These are phyloP conservation scores for Cubamyces lactineus DNA, from an alignment of 768 basidiomycete species.

Conservation along the genomic window DNA sequence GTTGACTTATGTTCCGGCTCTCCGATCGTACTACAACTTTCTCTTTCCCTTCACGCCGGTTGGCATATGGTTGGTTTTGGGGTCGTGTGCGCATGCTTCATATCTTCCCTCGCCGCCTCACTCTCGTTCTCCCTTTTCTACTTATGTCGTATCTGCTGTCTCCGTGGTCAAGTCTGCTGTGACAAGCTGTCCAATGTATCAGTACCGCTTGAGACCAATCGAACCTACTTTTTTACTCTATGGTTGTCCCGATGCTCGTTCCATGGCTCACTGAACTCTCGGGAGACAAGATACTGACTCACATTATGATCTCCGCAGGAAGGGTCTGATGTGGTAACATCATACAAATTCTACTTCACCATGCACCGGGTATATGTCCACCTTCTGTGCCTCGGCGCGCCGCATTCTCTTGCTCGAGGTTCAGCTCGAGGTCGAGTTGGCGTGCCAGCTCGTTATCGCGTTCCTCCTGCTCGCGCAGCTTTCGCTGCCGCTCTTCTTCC, in stretches of 20 bases:
- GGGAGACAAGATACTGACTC: background rate
- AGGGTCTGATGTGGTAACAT: too few species aligned
- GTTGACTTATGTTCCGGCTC: conserved; percentile 19
- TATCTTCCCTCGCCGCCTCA: background rate
- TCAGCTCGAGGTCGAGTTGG: conserved; percentile 58
- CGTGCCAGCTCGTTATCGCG: conserved; percentile 49
- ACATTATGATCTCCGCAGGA: background rate
- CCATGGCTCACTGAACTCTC: background rate
- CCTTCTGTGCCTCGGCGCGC: background rate
- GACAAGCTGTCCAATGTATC: conserved; percentile 26
- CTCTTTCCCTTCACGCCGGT: conserved; percentile 1
- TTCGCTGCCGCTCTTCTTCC: conserved; percentile 50
- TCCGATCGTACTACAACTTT: background rate
- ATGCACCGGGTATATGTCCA: conserved; percentile 3
- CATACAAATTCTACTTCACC: conserved; percentile 1
- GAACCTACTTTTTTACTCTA: background rate
- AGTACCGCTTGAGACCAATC: conserved; percentile 20
- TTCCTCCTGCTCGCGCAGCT: conserved; percentile 42
- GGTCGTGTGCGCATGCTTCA: conserved; percentile 8
- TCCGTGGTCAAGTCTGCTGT: conserved; percentile 24
- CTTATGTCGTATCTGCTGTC: conserved; percentile 28
- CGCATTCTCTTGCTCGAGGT: conserved; percentile 32
- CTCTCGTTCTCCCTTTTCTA: conserved; percentile 14
- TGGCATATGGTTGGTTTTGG: background rate
- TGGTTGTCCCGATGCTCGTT: background rate